These are phyloP conservation scores for Camelina neglecta DNA, from an alignment of 345 rosid species.

Conservation along the genomic window DNA sequence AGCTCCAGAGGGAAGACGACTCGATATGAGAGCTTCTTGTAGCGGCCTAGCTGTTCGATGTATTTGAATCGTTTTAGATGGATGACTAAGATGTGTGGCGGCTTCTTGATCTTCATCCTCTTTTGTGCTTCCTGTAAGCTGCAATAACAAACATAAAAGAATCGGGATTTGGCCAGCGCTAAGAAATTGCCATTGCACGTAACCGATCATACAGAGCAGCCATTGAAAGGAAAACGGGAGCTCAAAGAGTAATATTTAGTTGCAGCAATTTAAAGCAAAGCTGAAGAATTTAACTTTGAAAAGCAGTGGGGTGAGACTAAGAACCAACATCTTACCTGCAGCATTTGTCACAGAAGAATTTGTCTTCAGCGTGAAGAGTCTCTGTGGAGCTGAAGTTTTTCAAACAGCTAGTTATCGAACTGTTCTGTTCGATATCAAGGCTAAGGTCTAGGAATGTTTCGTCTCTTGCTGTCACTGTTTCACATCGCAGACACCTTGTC, in stretches of 20 bases:
- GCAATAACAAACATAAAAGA: background rate
- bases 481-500: conserved; percentile 95
- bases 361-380: conserved; percentile 98
- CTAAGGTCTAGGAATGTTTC: conserved; percentile 97
- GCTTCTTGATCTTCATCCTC: conserved; percentile 99
- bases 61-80: conserved; percentile 96
- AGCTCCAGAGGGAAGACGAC: conserved; percentile 95
- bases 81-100: conserved; percentile 89
- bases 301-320: conserved; percentile 6
- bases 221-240: background rate
- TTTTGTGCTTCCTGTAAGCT: conserved; percentile 99
- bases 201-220: background rate
- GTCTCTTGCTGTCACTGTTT: conserved; percentile 98
- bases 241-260: background rate
- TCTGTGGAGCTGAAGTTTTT: conserved; percentile 99
- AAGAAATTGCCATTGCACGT: background rate
- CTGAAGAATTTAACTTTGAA: background rate
- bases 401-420: conserved; percentile 98
- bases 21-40: conserved; percentile 93
- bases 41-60: conserved; percentile 92
- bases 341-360: conserved; percentile 99
- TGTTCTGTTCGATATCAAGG: conserved; percentile 99
- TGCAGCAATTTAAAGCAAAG: background rate
- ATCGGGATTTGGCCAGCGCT: background rate
- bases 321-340: conserved; percentile 69